These are phyloP conservation scores for Sanghuangporus baumii DNA, from an alignment of 1,284 basidiomycete genomes.

Conservation along the genomic window DNA sequence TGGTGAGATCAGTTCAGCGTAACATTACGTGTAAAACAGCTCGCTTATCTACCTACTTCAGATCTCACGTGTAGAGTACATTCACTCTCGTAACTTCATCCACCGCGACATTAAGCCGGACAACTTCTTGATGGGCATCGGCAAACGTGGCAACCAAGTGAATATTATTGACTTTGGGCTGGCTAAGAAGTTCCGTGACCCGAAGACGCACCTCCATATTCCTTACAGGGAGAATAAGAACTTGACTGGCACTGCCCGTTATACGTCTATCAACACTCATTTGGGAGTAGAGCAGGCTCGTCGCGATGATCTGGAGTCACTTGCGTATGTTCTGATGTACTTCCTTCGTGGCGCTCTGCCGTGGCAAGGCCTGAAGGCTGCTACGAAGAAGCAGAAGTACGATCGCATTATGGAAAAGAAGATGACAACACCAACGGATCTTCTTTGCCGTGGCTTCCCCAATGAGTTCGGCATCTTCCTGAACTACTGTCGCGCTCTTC, in stretches of 20 bases:
- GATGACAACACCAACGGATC: conserved; percentile 96
- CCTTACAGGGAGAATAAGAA: conserved; percentile 99
- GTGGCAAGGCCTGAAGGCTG: conserved; percentile 97
- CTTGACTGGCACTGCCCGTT: conserved; percentile 96
- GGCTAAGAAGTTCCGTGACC: conserved; percentile 99
- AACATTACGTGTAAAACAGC: conserved; percentile 8
- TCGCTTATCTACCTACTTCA: conserved; percentile 29
- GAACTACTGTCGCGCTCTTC: conserved; percentile 94
- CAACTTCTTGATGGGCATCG: conserved; percentile 99
- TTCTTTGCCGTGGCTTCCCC: conserved; percentile 94
- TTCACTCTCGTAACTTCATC: conserved; percentile 99
- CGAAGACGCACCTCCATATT: conserved; percentile 98
- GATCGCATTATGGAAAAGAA: conserved; percentile 99
- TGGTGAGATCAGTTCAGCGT: conserved; percentile 49
- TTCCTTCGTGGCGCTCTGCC: conserved; percentile 95
- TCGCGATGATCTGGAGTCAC: conserved; percentile 92
- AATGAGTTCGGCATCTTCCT: conserved; percentile 98
- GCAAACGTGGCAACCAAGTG: conserved; percentile 99
- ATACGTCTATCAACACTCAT: conserved; percentile 99
- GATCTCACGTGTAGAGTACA: conserved; percentile 99
- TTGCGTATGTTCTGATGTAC: conserved; percentile 98
- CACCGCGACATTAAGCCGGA: conserved; percentile 99
- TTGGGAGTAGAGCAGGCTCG: conserved; percentile 96
- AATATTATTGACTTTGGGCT: conserved; percentile 99
- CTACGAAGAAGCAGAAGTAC: conserved; percentile 99